Evolutionary conservation across 441 rosid species (phyloP), one percentile per base, ranked within the genome.

Genomic region (Syzygium syzygioides): DNA sequence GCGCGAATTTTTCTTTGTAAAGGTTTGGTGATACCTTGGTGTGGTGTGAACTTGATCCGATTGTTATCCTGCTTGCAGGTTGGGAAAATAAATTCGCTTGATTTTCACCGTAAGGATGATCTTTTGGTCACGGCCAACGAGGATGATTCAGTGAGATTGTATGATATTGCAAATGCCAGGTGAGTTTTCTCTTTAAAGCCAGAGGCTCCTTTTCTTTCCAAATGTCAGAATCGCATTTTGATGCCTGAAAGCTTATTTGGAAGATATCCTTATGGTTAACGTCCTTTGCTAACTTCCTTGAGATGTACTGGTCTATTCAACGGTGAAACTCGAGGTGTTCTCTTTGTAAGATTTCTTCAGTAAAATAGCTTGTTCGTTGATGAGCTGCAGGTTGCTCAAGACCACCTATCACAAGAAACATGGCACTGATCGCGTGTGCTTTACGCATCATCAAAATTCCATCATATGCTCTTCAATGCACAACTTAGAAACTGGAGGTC

Each of bases 391-490:
- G 94, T 94, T 96, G 95, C 92, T 98, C 37, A 98, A 97, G 95
- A 98, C 98, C n/a, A 97, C 98, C 45, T 93, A 91, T 91, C 99
- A 98, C 91, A 96, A 94, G 95, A 96, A 95, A 92, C 98, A 95
- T 90, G 98, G 99, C 20, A 92, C 99, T 11, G 99, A 97, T 91
- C 94, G 96, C n/a, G 95, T 97, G 57, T 98, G 98, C 92, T 97
- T 98, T 91, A 98, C 99, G 0, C 99, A 98, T 91, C 99, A 98
- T 62, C 99, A 98, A 28, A 96, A 95, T 91, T 97, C 99, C 87
- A 93, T 96, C 85, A 97, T 98, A 90, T 98, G 99, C 94, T 98
- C 99, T 79, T 95, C 99, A 6, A 93, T 86, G 87, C 94, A 97
- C 91, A 94, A 93, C 93, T 91, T 97, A 90, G 97, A 96, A 88